A percentile compares a stretch with the other conserved stretches of the same genome.
These are phyloP conservation scores for Favolaschia claudopus DNA, from an alignment of 768 basidiomycete genomes.

Conservation along the genomic window DNA sequence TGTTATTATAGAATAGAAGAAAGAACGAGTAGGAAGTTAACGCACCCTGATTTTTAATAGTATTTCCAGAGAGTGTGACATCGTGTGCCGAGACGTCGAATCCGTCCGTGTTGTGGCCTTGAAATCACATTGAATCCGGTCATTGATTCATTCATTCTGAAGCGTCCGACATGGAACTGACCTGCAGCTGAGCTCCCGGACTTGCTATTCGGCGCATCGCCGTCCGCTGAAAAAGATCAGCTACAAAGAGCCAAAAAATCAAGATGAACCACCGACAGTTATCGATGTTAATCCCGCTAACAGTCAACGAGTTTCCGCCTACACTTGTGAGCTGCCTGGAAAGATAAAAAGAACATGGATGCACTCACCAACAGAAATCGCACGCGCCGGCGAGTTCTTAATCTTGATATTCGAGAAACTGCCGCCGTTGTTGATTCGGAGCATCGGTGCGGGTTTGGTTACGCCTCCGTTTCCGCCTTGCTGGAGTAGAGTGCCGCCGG, in stretches of 20 bases:
- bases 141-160: not conserved
- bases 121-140: not conserved
- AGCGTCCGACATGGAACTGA: not conserved
- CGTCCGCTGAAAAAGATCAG: slow-evolving; percentile 1
- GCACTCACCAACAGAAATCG: slow-evolving; percentile 25
- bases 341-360: too few relatives aligned
- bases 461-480: slow-evolving; percentile 22
- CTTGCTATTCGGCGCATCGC: slow-evolving; percentile 25
- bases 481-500: slow-evolving; percentile 1
- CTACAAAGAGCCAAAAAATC: not conserved
- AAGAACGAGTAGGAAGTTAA: not conserved
- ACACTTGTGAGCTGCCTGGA: too few relatives aligned
- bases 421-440: slow-evolving; percentile 23
- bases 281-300: slow-evolving; percentile 25
- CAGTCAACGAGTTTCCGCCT: slow-evolving; percentile 16
- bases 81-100: slow-evolving; percentile 29
- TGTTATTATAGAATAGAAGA: not conserved
- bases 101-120: slow-evolving; percentile 27
- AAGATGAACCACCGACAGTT: slow-evolving; percentile 17
- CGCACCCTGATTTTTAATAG: slow-evolving; percentile 26
- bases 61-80: slow-evolving; percentile 20
- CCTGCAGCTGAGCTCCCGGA: slow-evolving; percentile 25
- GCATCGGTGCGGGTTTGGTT: slow-evolving; percentile 24
- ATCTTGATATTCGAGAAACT: slow-evolving; percentile 21
- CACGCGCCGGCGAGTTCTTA: slow-evolving; percentile 24